Percentiles rank a stretch among this genome's conserved stretches.
Evolutionary conservation across 768 basidiomycete genomes (phyloP).

Genomic region (Trametes sanguinea): DNA sequence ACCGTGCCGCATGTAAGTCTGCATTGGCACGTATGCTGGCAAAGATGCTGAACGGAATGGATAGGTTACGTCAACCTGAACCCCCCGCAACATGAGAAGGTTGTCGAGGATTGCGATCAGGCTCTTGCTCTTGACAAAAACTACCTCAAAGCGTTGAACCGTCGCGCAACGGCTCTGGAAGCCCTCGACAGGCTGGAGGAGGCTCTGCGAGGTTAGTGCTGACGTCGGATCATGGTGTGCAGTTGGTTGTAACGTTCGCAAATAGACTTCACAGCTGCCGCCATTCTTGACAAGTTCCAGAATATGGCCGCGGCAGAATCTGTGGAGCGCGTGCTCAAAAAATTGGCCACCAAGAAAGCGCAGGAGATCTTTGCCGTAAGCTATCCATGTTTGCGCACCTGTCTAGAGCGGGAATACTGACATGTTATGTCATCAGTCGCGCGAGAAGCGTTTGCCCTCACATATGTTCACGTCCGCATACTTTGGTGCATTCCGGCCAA

Average conservation of each 20-base stretch:
- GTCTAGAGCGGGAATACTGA: not conserved
- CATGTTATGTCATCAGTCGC: slow-evolving; percentile 43
- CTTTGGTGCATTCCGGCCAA: slow-evolving; percentile 93
- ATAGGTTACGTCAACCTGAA: slow-evolving; percentile 89
- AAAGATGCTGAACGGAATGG: not conserved
- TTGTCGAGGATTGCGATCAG: slow-evolving; percentile 85
- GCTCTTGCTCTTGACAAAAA: slow-evolving; percentile 80
- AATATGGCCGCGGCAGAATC: slow-evolving; percentile 75
- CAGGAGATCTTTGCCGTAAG: slow-evolving; percentile 69
- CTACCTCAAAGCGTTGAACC: slow-evolving; percentile 90
- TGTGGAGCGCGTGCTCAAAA: slow-evolving; percentile 92
- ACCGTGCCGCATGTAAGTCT: slow-evolving; percentile 89
- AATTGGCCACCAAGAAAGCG: slow-evolving; percentile 72
- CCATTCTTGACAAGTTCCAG: slow-evolving; percentile 91
- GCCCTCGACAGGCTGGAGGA: slow-evolving; percentile 72
- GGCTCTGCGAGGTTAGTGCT: slow-evolving; percentile 68
- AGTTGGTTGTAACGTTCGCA: not conserved
- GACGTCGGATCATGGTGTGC: too few species aligned
- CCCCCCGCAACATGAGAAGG: slow-evolving; percentile 80
- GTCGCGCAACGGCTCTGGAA: slow-evolving; percentile 86
- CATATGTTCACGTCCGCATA: slow-evolving; percentile 93
- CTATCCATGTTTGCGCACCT: not conserved
- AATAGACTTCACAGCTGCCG: slow-evolving; percentile 92
- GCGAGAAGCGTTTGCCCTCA: slow-evolving; percentile 84
- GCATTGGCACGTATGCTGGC: not conserved